Conservation (phyloP, 1,284 basidiomycete species). For the Ustilago esculenta region DNA sequence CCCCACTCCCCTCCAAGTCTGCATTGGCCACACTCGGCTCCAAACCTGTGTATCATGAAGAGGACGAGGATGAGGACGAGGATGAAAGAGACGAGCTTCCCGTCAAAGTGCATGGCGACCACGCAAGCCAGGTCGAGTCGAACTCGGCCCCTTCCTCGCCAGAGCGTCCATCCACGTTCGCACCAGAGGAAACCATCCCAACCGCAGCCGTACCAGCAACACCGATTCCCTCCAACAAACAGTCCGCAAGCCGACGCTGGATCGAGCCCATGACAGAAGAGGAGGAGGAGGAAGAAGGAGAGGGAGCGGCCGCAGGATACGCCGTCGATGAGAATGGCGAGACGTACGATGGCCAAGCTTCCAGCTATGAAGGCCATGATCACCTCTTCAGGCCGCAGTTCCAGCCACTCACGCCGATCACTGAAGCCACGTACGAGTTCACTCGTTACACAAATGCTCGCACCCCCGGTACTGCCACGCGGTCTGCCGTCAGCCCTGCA, state of each 20-base stretch:
- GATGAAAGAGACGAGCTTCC: slow-evolving; percentile 3
- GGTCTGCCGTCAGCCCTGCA: slow-evolving; percentile 17
- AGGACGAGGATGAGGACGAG: slow-evolving; percentile 49
- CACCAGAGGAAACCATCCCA: not conserved
- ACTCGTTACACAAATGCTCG: slow-evolving; percentile 52
- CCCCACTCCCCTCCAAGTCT: slow-evolving; percentile 29
- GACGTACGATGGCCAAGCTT: slow-evolving; percentile 9
- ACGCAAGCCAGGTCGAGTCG: not conserved
- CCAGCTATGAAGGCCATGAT: slow-evolving; percentile 25
- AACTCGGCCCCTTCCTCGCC: slow-evolving; percentile 5
- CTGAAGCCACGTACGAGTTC: slow-evolving; percentile 59
- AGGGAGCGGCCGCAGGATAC: slow-evolving; percentile 17
- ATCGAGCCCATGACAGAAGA: slow-evolving; percentile 47
- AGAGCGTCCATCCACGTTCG: not conserved
- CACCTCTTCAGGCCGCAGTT: slow-evolving; percentile 44
- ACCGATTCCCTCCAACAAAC: slow-evolving; percentile 35
- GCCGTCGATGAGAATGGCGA: slow-evolving; percentile 25
- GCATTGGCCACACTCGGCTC: slow-evolving; percentile 16
- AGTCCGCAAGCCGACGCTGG: slow-evolving; percentile 44
- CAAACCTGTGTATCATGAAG: slow-evolving; percentile 39
- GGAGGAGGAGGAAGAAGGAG: slow-evolving; percentile 47
- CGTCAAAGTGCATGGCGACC: not conserved
- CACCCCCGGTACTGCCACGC: slow-evolving; percentile 48
- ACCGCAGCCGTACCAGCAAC: slow-evolving; percentile 26
- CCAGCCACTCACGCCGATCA: slow-evolving; percentile 61